These are phyloP conservation scores for Arctostaphylos glauca DNA, from an alignment of 148 eudicot species.

Conservation along the genomic window DNA sequence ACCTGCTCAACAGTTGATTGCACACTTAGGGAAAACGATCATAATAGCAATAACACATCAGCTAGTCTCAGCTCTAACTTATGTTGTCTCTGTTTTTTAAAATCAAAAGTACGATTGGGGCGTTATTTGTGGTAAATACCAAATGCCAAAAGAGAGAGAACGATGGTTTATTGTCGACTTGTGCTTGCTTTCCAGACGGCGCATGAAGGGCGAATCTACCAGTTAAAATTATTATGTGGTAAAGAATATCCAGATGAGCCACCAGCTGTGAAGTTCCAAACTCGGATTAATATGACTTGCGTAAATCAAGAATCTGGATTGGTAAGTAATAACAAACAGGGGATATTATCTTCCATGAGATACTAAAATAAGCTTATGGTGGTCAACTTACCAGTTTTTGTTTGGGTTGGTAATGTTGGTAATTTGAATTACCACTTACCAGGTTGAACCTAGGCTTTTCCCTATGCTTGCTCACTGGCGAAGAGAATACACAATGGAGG, in stretches of 20 bases:
- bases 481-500: slow-evolving; percentile 59
- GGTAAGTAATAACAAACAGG: slow-evolving; percentile 27
- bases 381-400: slow-evolving; percentile 26
- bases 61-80: background rate
- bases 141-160: background rate
- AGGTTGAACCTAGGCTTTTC: slow-evolving; percentile 52
- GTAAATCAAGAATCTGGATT: slow-evolving; percentile 51
- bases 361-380: slow-evolving; percentile 1
- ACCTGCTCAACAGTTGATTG: background rate
- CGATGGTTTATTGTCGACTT: background rate
- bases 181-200: slow-evolving; percentile 37
- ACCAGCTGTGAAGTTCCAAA: slow-evolving; percentile 50
- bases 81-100: background rate
- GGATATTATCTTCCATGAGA: background rate
- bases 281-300: slow-evolving; percentile 50
- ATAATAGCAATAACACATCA: background rate
- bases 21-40: background rate
- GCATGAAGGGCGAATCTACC: slow-evolving; percentile 61
- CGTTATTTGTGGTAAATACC: background rate
- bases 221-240: slow-evolving; percentile 53
- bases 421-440: slow-evolving; percentile 15
- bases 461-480: slow-evolving; percentile 53
- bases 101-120: background rate
- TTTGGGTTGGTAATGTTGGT: background rate
- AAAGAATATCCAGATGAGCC: slow-evolving; percentile 57